Conservation (phyloP, 2,329 filamentous ascomycete species). For the Arthrobotrys megalospora region DNA sequence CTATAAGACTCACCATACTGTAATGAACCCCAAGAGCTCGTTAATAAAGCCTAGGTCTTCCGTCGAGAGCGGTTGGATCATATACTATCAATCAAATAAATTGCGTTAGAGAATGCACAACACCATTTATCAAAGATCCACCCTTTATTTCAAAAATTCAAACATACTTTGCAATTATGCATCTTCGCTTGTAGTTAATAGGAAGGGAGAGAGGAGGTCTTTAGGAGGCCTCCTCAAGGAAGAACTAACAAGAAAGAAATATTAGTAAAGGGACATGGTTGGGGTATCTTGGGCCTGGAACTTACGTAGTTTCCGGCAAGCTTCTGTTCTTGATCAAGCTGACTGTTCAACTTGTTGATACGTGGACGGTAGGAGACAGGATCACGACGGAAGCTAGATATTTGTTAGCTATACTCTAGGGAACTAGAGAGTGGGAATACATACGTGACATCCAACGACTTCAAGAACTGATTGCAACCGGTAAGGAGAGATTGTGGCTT, state of each 20-base stretch:
- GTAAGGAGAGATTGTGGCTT: slow-evolving; percentile 91
- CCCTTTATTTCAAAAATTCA: neutral
- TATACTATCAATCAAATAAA: neutral
- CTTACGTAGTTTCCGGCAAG: slow-evolving; percentile 88
- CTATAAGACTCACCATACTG: slow-evolving; percentile 5
- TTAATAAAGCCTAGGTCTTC: neutral
- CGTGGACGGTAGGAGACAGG: slow-evolving; percentile 95
- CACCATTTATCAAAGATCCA: neutral
- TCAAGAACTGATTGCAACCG: slow-evolving; percentile 95
- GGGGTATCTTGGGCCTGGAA: slow-evolving; percentile 63
- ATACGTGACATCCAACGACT: slow-evolving; percentile 91
- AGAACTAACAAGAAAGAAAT: slow-evolving; percentile 77
- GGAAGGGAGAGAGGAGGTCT: slow-evolving; percentile 20
- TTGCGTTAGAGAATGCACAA: neutral
- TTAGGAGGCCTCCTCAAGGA: slow-evolving; percentile 86
- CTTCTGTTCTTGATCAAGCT: slow-evolving; percentile 99
- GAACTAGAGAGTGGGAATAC: neutral
- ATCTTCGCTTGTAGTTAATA: slow-evolving; percentile 25
- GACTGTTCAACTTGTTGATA: slow-evolving; percentile 97
- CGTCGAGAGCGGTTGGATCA: neutral
- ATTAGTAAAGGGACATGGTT: slow-evolving; percentile 36
- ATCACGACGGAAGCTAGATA: slow-evolving; percentile 84
- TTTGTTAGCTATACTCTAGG: slow-evolving; percentile 20
- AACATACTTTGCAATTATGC: slow-evolving; percentile 40
- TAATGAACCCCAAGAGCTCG: neutral